These are phyloP conservation scores for Eimeria acervulina DNA, from an alignment of 169 alveolate species.

Conservation along the genomic window DNA sequence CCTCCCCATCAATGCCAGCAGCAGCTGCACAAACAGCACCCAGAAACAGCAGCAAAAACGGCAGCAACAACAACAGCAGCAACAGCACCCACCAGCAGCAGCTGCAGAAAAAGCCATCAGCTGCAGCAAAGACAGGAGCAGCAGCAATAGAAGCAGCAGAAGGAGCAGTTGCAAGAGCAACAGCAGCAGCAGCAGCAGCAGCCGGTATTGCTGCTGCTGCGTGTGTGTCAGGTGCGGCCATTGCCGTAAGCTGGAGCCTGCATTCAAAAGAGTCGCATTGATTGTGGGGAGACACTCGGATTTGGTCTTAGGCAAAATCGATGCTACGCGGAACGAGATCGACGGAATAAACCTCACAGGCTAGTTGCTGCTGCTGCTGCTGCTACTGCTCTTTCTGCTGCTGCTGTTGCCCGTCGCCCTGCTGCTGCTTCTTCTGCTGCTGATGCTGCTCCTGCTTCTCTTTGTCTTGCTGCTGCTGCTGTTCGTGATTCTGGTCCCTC, in stretches of 20 bases:
- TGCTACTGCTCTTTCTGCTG: not conserved
- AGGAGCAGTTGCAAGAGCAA: no score
- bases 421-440: not conserved
- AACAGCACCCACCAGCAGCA: not conserved
- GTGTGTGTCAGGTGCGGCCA: constrained; percentile 73
- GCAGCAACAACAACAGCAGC: not conserved
- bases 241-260: constrained; percentile 79
- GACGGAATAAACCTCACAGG: constrained; percentile 58
- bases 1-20: no score
- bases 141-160: no score
- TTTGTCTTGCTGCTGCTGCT: no score
- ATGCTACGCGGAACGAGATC: constrained; percentile 76
- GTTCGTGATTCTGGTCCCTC: not conserved
- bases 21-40: no score
- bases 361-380: constrained; percentile 29
- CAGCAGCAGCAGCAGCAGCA: no score
- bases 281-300: not conserved
- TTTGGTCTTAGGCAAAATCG: constrained; percentile 61
- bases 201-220: no score
- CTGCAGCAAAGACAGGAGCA: not conserved
- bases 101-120: not conserved
- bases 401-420: not conserved
- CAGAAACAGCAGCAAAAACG: no score
- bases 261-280: constrained; percentile 49
- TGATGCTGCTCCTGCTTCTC: not conserved